These are phyloP conservation scores for Solanum ossicruentum DNA, from an alignment of 257 asterid genomes.

Conservation along the genomic window DNA sequence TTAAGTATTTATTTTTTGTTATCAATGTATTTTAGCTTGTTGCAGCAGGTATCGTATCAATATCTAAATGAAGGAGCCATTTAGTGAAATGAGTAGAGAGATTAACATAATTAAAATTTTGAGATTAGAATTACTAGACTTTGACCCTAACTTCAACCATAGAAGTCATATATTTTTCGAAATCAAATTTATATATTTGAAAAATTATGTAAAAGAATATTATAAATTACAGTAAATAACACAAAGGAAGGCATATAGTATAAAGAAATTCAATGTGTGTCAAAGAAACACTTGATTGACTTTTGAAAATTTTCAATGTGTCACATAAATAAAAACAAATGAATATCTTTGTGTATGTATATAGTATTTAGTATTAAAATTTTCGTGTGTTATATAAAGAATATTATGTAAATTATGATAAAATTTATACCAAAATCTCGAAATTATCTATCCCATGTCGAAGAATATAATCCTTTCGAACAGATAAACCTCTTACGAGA, in stretches of 20 bases:
- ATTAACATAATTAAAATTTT: background rate
- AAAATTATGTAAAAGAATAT: background rate
- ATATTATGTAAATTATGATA: too few species aligned
- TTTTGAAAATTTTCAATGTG: background rate
- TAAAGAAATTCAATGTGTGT: background rate
- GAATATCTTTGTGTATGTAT: background rate
- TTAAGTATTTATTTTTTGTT: background rate
- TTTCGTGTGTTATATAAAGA: background rate
- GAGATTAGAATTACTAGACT: background rate
- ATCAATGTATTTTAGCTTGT: background rate
- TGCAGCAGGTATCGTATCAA: background rate
- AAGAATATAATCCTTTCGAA: background rate
- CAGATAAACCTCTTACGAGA: background rate
- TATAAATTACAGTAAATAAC: background rate
- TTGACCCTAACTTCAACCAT: accelerated
- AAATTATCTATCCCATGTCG: background rate
- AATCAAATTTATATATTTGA: too few species aligned
- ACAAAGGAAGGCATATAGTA: background rate
- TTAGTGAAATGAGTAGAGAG: background rate
- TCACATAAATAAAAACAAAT: background rate
- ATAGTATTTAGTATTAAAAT: too few species aligned
- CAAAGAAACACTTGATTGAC: background rate
- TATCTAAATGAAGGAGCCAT: background rate
- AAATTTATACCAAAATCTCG: background rate
- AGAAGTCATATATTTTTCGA: background rate